Evolutionary conservation across 1,139 yeast species (phyloP), one percentile per base, ranked within the genome.

Genomic region (Pichia cactophila): DNA sequence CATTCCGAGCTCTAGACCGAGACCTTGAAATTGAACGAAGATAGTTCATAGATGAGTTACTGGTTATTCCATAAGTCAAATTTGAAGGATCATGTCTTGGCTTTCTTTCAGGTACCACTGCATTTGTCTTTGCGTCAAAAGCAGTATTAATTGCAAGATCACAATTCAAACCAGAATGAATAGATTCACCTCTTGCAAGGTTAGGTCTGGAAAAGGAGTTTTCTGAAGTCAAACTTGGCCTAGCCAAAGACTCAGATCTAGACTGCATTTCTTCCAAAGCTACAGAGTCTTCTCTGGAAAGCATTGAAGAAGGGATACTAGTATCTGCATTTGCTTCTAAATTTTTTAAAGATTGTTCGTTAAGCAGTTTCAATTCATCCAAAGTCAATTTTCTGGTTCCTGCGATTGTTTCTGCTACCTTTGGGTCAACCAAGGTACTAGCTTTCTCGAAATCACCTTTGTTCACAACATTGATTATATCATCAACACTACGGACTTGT

Each of bases 121-220:
- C 23, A 26, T 49, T 44, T 2, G 50, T 42, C 7, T 41, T 9
- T 45, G 42, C 9, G 41, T 47, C 54, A 44, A 28, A 51, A 5
- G 54, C 38, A n/a, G 41, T 45, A 7, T 48, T 42, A 14, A 51
- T 46, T 23, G 54, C 44, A 33, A 46, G 46, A 20, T 61, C 66
- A 42, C 61, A 63, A 46, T 64, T 59, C 23, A 64, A 57, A 2
- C 67, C 67, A 59, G 73, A 74, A 58, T 78, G 80, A 61, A 80
- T 80, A 1, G 84, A 77, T 56, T 80, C 86, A 43, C 86, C 86
- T 54, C 83, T 71, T 9, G 86, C 86, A 60, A 81, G 70, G 62
- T 80, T 84, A 4, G 85, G 83, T 56, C 64, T 70, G 37, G 54
- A 46, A 4, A 72, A 60, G 1, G 60, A 48, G 6, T 63, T 59